Base-by-base conservation (phyloP, 257 asterid species). In the Capsicum pubescens region DNA sequence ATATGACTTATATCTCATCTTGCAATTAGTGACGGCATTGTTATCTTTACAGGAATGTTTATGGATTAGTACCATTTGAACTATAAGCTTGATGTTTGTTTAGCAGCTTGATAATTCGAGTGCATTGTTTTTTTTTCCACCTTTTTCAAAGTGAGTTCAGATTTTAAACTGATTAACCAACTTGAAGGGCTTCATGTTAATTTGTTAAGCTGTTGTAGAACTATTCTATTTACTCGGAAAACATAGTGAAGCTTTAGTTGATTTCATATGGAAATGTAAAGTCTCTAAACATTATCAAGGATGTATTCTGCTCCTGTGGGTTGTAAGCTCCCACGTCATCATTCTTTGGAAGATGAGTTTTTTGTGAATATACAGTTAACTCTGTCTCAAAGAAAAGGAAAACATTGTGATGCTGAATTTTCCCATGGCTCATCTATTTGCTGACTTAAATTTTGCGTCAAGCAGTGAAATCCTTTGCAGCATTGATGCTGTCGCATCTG, bases 391-490 rank as follows among this genome's bases (percentile, higher is more conserved):
- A 39, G 5, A 39, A 39, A 39, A 39, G 44, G 44, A 39, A 39
- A 39, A 3, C 44, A 39, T 3, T 52, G 64, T 54, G 63, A 76
- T 76, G 48, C 64, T 76, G 64, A 76, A 76, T 52, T 54, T 76
- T 54, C 81, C 81, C 64, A 13, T 8, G 44, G 12, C 46, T 76
- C 81, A 26, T 76, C 81, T 54, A 26, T 54, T 76, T 76, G 42
- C 81, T 76, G 44, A 76, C 81, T 16, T 76, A 76, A 52, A 26
- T 52, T 71, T 36, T 71, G 57, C 39, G n/a, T 70, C 35, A 16
- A 69, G 32, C 78, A 69, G 78, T 44, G 79, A 70, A 70, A 70
- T 44, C 55, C 57, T 46, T 54, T 76, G 64, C 81, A 76, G 81
- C 64, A 54, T 76, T 54, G 81, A 54, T 76, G 26, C 14, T 76